Conservation (phyloP, 257 asterid species). For the Oldenlandia corymbosa region DNA sequence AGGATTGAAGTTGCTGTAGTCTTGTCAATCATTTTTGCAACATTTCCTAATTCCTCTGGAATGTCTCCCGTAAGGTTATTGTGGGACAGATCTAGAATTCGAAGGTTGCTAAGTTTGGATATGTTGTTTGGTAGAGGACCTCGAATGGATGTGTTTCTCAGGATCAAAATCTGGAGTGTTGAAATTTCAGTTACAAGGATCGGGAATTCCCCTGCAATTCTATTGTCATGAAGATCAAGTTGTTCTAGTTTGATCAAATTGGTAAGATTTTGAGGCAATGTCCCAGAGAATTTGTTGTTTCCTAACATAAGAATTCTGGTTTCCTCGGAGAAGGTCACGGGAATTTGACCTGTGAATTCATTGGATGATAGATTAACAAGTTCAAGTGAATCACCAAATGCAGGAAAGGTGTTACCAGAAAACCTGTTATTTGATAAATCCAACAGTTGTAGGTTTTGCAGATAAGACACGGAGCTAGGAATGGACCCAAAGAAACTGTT, state of each 20-base stretch:
- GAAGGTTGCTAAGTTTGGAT: constrained; percentile 22
- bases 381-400: constrained; percentile 20
- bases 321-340: constrained; percentile 19
- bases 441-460: constrained; percentile 20
- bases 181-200: constrained; percentile 16
- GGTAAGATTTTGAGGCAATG: constrained; percentile 24
- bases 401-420: constrained; percentile 26
- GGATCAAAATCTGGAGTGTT: constrained; percentile 19
- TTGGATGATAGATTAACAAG: constrained; percentile 26
- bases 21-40: constrained; percentile 24
- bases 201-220: constrained; percentile 23
- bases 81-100: constrained; percentile 23
- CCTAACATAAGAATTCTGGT: constrained; percentile 26
- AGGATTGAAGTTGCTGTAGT: constrained; percentile 1
- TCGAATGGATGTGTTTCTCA: constrained; percentile 30
- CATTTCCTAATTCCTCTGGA: constrained; percentile 18
- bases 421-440: constrained; percentile 29
- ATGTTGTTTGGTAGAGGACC: constrained; percentile 23
- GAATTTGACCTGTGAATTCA: constrained; percentile 29
- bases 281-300: constrained; percentile 24
- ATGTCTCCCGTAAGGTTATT: constrained; percentile 25
- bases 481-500: constrained; percentile 27
- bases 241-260: constrained; percentile 23
- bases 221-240: constrained; percentile 29
- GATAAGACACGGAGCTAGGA: constrained; percentile 22